Base-by-base conservation (phyloP, 148 eudicot species). In the Nyssa sinensis region DNA sequence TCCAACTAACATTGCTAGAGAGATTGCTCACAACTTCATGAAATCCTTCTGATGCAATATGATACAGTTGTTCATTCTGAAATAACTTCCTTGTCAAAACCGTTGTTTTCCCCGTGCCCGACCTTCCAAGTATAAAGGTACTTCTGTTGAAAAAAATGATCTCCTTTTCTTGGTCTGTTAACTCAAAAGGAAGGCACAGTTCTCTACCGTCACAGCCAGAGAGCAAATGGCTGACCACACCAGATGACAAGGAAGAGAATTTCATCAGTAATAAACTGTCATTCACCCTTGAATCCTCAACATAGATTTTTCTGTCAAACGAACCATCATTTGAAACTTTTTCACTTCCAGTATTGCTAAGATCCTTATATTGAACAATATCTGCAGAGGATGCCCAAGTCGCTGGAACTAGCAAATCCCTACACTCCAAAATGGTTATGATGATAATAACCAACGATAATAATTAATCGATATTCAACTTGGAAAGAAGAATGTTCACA, bases 91-190 rank as follows among this genome's bases (percentile, higher is more conserved):
- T n/a, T n/a, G n/a, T n/a, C 76, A 88, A 76, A 51, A 88, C 81
- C 7, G 89, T 86, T 0, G 91, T 88, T 78, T 88, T 88, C 12
- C 91, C 91, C 0, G 91, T 88, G 29, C 91, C 91, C 34, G 91
- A 88, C 30, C 91, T 64, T 30, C 91, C 91, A 41, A 88, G 66
- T 53, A 88, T 81, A 70, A 88, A 88, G 28, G 86, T 78, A 67
- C 86, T 88, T 76, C 67, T 82, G 32, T 59, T 39, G 59, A 81
- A 79, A 28, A 53, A 30, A 33, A 88, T 80, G 57, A 86, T 86
- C 34, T 82, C 78, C 47, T 64, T 37, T 77, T 88, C 86, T n/a
- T 86, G 79, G 68, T 86, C 89, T 3, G 89, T 86, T 31, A 88
- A 86, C 70, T 88, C 86, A 69, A 88, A 86, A 0, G 89, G 91